Percentiles rank a stretch among this genome's conserved stretches.
phyloP scores from a whole-genome alignment of 2,329 filamentous ascomycete species.

The Colletotrichum coccodes region DNA sequence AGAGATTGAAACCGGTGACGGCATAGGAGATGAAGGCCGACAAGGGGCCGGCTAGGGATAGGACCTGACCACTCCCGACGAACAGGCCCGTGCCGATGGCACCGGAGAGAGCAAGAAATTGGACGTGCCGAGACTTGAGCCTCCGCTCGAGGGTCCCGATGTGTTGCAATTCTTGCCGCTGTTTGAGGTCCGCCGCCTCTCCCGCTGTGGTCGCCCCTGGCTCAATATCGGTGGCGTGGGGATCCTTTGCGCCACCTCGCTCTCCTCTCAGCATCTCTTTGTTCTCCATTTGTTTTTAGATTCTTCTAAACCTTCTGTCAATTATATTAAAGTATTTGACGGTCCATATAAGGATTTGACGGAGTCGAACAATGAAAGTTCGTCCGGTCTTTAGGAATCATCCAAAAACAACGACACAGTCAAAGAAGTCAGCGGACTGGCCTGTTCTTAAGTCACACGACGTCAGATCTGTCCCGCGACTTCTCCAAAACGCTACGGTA shows the following conservation, averaged over 20 bases:
- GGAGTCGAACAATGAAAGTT: background rate
- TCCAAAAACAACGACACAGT: background rate
- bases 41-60: slow-evolving; percentile 53
- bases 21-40: slow-evolving; percentile 53
- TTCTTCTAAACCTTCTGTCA: too few relatives aligned
- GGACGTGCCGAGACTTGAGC: slow-evolving; percentile 53
- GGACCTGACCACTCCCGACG: slow-evolving; percentile 53
- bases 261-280: background rate
- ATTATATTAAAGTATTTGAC: background rate
- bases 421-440: background rate
- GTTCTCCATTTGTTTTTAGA: background rate
- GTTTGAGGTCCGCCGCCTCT: background rate
- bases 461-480: background rate
- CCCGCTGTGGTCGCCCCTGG: background rate
- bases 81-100: slow-evolving; percentile 57
- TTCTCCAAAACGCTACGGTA: background rate
- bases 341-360: background rate
- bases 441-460: background rate
- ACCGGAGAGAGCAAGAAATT: slow-evolving; percentile 53
- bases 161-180: slow-evolving; percentile 40
- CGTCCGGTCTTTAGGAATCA: background rate
- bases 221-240: background rate
- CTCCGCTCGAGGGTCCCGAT: slow-evolving; percentile 48
- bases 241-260: background rate
- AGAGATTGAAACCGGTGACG: slow-evolving; percentile 58